Base-by-base conservation (phyloP, 2,329 filamentous ascomycete genomes). In the Dothideomycetes sp. region DNA sequence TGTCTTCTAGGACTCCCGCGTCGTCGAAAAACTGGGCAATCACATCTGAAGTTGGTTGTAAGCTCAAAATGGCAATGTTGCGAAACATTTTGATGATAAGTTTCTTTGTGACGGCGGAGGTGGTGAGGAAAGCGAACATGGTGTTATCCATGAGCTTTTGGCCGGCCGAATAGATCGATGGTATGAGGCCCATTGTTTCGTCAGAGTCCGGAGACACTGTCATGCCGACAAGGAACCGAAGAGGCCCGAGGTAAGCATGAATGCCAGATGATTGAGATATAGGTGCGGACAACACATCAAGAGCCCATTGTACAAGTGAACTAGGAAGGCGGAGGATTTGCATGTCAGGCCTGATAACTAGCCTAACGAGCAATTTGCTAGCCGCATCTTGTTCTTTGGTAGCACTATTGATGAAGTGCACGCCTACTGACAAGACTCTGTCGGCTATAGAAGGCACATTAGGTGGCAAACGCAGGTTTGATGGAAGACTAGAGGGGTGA, bases 371-470 rank as follows among this genome's bases (percentile, higher is more conserved):
- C 17, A 96, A 68, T 2, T 76, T 70, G 43, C 81, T 86, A n/a
- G 91, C 88, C 8, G 87, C 86, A 59, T 91, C 85, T 42, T 84
- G 77, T 55, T 95, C 89, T 52, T 94, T 95, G 0, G 88, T 86
- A 0, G 89, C 73, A 1, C 75, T 77, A 4, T 74, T 66, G 12
- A 96, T 71, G 53, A 86, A 84, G 41, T 73, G 70, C 39, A 86
- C 64, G 5, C 79, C 84, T 18, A 94, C 59, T 0, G 77, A 75
- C 4, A 94, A 65, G 8, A 91, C 67, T 11, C 85, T 73, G 4
- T 75, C 63, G 0, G 84, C 74, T 41, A 95, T 73, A 2, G 73
- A 73, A 0, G 89, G 86, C 1, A 86, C 63, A 22, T 74, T 62
- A 1, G 57, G 49, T 0, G 80, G 74, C 60, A 83, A 72, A 7